phyloP scores from a whole-genome alignment of 306 rosid species.

The Begonia masoniana region DNA sequence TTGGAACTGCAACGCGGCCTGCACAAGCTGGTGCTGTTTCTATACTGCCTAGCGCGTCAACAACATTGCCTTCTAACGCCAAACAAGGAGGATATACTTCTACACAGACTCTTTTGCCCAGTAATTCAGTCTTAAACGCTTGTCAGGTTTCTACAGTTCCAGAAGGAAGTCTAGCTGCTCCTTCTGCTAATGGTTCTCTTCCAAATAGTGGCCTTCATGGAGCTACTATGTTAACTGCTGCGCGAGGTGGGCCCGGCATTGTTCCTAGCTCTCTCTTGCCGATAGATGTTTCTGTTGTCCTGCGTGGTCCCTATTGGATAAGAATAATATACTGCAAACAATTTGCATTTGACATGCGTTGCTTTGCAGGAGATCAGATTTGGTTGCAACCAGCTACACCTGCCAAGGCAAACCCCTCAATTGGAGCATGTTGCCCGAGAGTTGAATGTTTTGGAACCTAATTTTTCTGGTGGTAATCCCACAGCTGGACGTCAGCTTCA shows the following conservation, averaged over 20 bases:
- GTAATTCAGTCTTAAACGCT: too few species aligned
- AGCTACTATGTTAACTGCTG: conserved; percentile 66
- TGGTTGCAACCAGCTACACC: conserved; percentile 99
- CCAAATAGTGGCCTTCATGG: conserved; percentile 57
- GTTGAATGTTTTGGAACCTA: conserved; percentile 82
- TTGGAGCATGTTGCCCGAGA: conserved; percentile 99
- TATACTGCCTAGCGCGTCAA: conserved; percentile 49
- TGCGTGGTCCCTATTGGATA: conserved; percentile 97
- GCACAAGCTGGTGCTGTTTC: conserved; percentile 95
- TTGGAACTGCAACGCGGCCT: conserved; percentile 94
- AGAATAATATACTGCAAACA: conserved; percentile 85
- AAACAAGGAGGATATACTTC: conserved; percentile 57
- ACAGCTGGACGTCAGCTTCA: conserved; percentile 35
- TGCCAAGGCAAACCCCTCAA: conserved; percentile 68
- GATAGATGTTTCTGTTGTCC: conserved; percentile 96
- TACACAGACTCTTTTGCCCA: conserved; percentile 55
- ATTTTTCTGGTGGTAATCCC: conserved; percentile 56
- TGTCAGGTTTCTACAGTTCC: conserved; percentile 45
- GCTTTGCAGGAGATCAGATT: conserved; percentile 99
- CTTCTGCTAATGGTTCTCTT: conserved; percentile 37
- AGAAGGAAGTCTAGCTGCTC: conserved; percentile 32
- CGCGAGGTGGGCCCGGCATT: conserved; percentile 96
- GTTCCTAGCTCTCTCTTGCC: conserved; percentile 98
- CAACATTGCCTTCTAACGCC: conserved; percentile 59
- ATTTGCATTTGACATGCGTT: conserved; percentile 98